Conservation (phyloP, 139 green algal species). For the Volvox africanus region DNA sequence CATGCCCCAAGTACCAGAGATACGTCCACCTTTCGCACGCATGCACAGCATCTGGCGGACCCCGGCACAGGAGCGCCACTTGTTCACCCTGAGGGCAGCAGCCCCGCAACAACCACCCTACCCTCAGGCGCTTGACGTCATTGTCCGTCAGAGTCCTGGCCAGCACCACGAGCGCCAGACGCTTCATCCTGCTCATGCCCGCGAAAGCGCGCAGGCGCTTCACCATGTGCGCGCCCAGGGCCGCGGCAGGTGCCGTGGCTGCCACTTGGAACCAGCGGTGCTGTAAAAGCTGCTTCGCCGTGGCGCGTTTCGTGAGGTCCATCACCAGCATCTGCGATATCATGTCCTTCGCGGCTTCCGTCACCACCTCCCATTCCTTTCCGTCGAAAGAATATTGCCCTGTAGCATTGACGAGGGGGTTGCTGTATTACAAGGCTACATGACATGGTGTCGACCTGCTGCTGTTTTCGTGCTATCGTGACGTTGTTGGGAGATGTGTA, state of each 20-base stretch:
- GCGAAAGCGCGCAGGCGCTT: slow-evolving; percentile 73
- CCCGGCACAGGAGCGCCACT: too few relatives aligned
- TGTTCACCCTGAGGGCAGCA: too few relatives aligned
- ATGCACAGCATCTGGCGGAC: too few relatives aligned
- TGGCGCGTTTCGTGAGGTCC: slow-evolving; percentile 81
- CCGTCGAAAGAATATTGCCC: slow-evolving; percentile 73
- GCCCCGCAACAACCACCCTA: slow-evolving; percentile 13
- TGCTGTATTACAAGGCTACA: too few relatives aligned
- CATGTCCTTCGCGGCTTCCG: slow-evolving; percentile 81
- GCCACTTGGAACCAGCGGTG: slow-evolving; percentile 71
- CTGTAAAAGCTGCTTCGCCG: slow-evolving; percentile 69
- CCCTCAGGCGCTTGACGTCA: slow-evolving; percentile 72
- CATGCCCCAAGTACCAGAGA: too few relatives aligned
- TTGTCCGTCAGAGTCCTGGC: slow-evolving; percentile 72
- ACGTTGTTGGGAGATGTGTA: too few relatives aligned
- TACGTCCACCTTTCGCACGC: too few relatives aligned
- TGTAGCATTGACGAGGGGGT: background rate
- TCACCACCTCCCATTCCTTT: slow-evolving; percentile 80
- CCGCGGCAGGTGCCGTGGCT: slow-evolving; percentile 63
- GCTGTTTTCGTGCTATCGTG: too few relatives aligned
- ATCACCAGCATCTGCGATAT: slow-evolving; percentile 82
- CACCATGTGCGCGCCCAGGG: slow-evolving; percentile 72
- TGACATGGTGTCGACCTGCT: too few relatives aligned
- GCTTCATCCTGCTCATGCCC: slow-evolving; percentile 75
- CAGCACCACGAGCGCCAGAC: slow-evolving; percentile 73